These are phyloP conservation scores for Anaeramoeba ignava DNA, from an alignment of 78 protist genomes.

Conservation along the genomic window DNA sequence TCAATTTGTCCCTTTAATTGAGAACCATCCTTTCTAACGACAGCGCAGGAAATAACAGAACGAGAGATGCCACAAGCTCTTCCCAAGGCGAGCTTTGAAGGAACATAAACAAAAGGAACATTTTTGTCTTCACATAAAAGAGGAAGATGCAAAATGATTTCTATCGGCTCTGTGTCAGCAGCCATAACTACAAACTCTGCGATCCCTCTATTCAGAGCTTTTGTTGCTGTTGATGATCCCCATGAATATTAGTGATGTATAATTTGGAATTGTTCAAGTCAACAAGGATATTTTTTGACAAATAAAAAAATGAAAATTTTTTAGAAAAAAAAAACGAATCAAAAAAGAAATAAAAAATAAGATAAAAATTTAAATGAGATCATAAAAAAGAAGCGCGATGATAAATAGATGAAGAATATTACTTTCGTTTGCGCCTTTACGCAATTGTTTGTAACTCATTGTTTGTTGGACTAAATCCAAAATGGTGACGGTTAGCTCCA, in stretches of 20 bases:
- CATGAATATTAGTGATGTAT: too few species aligned
- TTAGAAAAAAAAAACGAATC: too few species aligned
- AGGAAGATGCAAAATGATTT: slow-evolving; percentile 95
- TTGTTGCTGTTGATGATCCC: too few species aligned
- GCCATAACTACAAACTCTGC: slow-evolving; percentile 89
- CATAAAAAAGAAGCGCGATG: too few species aligned
- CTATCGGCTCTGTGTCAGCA: slow-evolving; percentile 97
- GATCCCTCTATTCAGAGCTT: slow-evolving; percentile 85
- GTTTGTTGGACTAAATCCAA: slow-evolving; percentile 85
- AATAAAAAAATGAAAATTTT: too few species aligned
- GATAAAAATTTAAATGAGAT: too few species aligned
- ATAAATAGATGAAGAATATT: too few species aligned
- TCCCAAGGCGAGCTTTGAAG: slow-evolving; percentile 75
- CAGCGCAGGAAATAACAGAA: slow-evolving; percentile 77
- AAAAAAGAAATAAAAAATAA: too few species aligned
- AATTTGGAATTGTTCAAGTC: too few species aligned
- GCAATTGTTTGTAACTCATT: slow-evolving; percentile 68
- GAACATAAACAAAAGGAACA: slow-evolving; percentile 93
- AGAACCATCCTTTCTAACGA: slow-evolving; percentile 26
- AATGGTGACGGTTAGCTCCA: slow-evolving; percentile 54
- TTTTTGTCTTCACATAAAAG: slow-evolving; percentile 97
- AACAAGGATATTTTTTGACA: too few species aligned
- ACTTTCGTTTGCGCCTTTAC: slow-evolving; percentile 84
- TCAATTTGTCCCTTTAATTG: slow-evolving; percentile 12
- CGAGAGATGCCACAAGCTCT: slow-evolving; percentile 89